Conservation (phyloP, 1,139 yeast genomes). For the Suhomyces chickasaworum region DNA sequence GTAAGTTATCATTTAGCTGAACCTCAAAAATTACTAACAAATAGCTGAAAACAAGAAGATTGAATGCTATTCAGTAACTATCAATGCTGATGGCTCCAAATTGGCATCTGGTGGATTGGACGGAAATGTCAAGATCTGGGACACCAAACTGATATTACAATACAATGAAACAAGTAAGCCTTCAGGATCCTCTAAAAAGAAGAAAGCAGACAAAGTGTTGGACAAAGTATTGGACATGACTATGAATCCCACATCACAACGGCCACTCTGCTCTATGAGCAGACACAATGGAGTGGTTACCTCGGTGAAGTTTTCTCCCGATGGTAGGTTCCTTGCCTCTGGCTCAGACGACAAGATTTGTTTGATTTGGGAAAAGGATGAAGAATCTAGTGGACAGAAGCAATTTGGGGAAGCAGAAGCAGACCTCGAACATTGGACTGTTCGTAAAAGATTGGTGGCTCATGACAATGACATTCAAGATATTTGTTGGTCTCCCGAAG, state of each 20-base stretch:
- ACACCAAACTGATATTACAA: slow-evolving; percentile 56
- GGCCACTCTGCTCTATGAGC: slow-evolving; percentile 77
- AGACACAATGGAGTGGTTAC: slow-evolving; percentile 94
- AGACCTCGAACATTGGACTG: slow-evolving; percentile 92
- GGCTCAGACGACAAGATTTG: slow-evolving; percentile 95
- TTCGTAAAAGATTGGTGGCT: slow-evolving; percentile 85
- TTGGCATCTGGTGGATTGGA: slow-evolving; percentile 95
- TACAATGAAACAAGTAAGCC: slow-evolving; percentile 22
- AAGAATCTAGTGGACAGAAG: slow-evolving; percentile 48
- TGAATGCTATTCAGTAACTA: slow-evolving; percentile 83
- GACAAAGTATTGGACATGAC: slow-evolving; percentile 10
- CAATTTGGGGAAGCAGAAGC: slow-evolving; percentile 55
- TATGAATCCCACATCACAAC: slow-evolving; percentile 37
- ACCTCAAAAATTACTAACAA: slow-evolving; percentile 15
- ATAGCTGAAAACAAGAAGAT: slow-evolving; percentile 75
- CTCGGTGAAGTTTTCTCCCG: slow-evolving; percentile 87
- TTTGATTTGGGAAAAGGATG: slow-evolving; percentile 91
- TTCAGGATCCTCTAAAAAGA: slow-evolving; percentile 3
- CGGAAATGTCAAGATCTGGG: slow-evolving; percentile 93
- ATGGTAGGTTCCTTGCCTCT: slow-evolving; percentile 85
- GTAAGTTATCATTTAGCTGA: slow-evolving; percentile 34
- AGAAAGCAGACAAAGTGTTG: slow-evolving; percentile 8
- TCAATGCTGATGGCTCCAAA: slow-evolving; percentile 78
- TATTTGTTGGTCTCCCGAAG: slow-evolving; percentile 97
- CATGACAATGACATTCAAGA: slow-evolving; percentile 98